Base-by-base conservation (phyloP, 192 early-diverging fungal genomes). In the Coemansia interrupta region DNA sequence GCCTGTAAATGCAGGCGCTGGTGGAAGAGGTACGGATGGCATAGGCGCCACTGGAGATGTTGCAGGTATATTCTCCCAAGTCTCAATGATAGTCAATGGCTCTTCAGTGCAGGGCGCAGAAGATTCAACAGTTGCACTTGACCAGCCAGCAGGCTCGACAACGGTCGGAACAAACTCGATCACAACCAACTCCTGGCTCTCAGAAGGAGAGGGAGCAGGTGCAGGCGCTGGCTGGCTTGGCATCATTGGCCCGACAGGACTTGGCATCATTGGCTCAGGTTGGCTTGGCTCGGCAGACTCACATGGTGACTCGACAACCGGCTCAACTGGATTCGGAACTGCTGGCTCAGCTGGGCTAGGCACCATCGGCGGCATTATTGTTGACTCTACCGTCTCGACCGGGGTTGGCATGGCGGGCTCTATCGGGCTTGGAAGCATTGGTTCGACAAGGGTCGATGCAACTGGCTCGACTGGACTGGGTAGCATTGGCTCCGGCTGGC, bases 121-220 rank as follows among this genome's bases (percentile, higher is more conserved):
- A 26, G 26, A 26, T 26, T 1, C 26, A 4, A 1, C 26, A 26
- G 26, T 26, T 26, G 26, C 26, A 4, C 26, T 26, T 26, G 26
- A 26, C 26, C 26, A 26, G 43, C 18, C 62, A 42, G 50, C 56
- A 43, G 60, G 50, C 51, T 65, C 19, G 1, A 54, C 24, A 20
- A 58, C 5, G 15, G 60, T 30, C 0, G 64, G 56, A 19, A 60
- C 32, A 55, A 67, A 73, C 46, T 73, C 60, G 15, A 67, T 63
- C 5, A 67, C 53, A 1, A 67, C 52, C 12, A 73, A 36, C 2
- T 54, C 45, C 30, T 68, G 54, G 0, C 30, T 50, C 26, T 32
- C 36, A 56, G 60, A 24, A 44, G 49, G 28, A n/a, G 55, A 58
- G 8, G 45, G 45, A 47, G 22, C 45, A 41, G 40, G 40, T 6